phyloP scores from a whole-genome alignment of 768 basidiomycete species.

The Lactarius sanguifluus region DNA sequence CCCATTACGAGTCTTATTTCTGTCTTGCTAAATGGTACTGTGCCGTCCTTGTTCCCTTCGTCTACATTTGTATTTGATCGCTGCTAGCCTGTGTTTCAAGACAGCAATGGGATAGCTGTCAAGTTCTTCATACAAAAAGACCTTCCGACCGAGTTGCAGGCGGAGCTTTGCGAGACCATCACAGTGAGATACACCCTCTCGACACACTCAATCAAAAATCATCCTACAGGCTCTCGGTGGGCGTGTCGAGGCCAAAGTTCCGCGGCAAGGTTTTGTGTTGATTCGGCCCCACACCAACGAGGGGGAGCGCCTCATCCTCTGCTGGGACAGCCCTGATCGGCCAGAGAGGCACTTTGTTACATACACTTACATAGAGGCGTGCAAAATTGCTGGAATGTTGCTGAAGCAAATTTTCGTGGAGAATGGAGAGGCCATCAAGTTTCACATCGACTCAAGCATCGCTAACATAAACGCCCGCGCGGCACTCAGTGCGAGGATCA shows the following conservation, averaged over 20 bases:
- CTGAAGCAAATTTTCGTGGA: conserved; percentile 76
- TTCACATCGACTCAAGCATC: conserved; percentile 82
- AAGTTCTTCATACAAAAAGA: conserved; percentile 88
- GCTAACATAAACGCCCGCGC: conserved; percentile 72
- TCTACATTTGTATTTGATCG: conserved; percentile 6
- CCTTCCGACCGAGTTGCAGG: conserved; percentile 62
- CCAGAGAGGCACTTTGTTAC: conserved; percentile 79
- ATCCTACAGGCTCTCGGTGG: conserved; percentile 63
- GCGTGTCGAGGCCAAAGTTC: conserved; percentile 74
- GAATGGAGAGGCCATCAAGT: conserved; percentile 60
- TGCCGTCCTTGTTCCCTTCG: conserved; percentile 12
- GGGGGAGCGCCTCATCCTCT: conserved; percentile 71
- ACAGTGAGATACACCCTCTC: conserved; percentile 45
- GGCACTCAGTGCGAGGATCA: conserved; percentile 66
- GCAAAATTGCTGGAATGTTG: conserved; percentile 72
- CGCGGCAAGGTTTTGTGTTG: conserved; percentile 71
- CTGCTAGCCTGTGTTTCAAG: conserved; percentile 69
- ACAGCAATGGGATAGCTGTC: conserved; percentile 60
- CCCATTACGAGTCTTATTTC: conserved; percentile 30
- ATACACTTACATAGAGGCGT: conserved; percentile 80
- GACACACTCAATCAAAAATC: conserved; percentile 5
- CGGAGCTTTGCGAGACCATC: conserved; percentile 72
- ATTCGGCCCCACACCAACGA: conserved; percentile 67
- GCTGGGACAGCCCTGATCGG: conserved; percentile 67
- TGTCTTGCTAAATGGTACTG: conserved; percentile 25